Base-by-base conservation (phyloP, 2,329 filamentous ascomycete genomes). In the Epichloe brachyelytri region DNA sequence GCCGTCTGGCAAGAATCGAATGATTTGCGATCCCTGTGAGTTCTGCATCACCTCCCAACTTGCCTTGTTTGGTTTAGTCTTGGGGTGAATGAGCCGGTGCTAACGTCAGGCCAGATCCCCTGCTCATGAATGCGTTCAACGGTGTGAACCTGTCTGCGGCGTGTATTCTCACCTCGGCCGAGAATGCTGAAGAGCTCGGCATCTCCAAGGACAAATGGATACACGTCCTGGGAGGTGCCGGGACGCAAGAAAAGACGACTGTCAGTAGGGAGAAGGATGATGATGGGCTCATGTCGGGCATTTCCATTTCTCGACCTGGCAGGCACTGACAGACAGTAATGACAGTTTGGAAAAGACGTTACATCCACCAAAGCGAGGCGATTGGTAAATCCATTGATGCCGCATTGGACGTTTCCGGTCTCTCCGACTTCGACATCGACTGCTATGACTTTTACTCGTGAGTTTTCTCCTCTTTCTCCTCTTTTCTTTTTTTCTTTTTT, bases 111-210 rank as follows among this genome's bases (percentile, higher is more conserved):
- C 2, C 46, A 85, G 80, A 85, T 63, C 80, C 81, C 0, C 66
- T 86, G 0, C 63, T 85, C 10, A 85, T 85, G 82, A 86, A 86
- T 58, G 82, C 82, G 0, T 85, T 85, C 65, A 86, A 85, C 56
- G 82, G 73, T 2, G 75, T 86, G 37, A 85, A 86, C 53, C 66
- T 85, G 14, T 75, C 81, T 2, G 77, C 72, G 0, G 79, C 81
- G 7, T 74, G 75, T 51, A 69, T 86, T 15, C 53, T 86, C 4
- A 85, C 82, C 0, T 79, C 78, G 0, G 71, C 69, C 0, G 69
- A 77, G 1, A 68, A 72, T 58, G 82, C 83, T 0, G 64, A 62
- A 41, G 63, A 74, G 43, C 65, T 85, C 2, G 74, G 74, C 0
- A 72, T 85, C 11, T 71, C 77, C 0, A 58, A 73, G 46, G 68